Evolutionary conservation across 2,329 filamentous ascomycete species (phyloP), one percentile per base, ranked within the genome.

Genomic region (Macrophomina tecta): DNA sequence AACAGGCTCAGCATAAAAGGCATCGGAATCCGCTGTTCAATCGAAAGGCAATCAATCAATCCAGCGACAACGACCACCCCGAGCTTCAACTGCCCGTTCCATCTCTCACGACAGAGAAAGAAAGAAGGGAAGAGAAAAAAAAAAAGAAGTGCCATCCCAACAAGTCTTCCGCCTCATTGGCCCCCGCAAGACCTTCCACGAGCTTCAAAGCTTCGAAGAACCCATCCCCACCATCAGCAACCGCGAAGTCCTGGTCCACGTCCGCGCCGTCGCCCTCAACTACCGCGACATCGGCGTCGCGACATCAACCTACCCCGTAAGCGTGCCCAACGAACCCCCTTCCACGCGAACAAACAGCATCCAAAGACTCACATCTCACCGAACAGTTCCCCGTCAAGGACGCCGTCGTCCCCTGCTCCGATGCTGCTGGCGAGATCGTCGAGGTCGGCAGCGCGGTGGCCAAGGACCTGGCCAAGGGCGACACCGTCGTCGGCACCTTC

Each of bases 371-470:
- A 23, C 23, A 23, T 23, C 23, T 23, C 23, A 3, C 23, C 23
- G 3, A 23, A 23, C 23, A 23, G 23, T 58, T 49, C 32, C 18
- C 53, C 3, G 40, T 51, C 38, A 60, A 58, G n/a, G 40, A 48
- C 6, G n/a, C 58, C 11, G 51, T 49, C 11, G 67, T 72, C 5
- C 72, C 70, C 9, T 67, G 71, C 51, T 68, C 66, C 49, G 73
- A 74, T 36, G 72, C 69, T 5, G 71, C 70, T 1, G 73, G 73
- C 4, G 56, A 67, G 12, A 71, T 74, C 46, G 36, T 46, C 14
- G 51, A 68, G n/a, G 46, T 65, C 8, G 67, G 66, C 40, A 40
- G 67, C 18, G 23, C 30, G 12, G 42, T 62, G 7, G 18, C 30
- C 11, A 62, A 38, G 18, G 14, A 48, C 8, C 30, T 62, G 5